Evolutionary conservation across 2,329 filamentous ascomycete species (phyloP).

Genomic region (Phialophora macrospora): DNA sequence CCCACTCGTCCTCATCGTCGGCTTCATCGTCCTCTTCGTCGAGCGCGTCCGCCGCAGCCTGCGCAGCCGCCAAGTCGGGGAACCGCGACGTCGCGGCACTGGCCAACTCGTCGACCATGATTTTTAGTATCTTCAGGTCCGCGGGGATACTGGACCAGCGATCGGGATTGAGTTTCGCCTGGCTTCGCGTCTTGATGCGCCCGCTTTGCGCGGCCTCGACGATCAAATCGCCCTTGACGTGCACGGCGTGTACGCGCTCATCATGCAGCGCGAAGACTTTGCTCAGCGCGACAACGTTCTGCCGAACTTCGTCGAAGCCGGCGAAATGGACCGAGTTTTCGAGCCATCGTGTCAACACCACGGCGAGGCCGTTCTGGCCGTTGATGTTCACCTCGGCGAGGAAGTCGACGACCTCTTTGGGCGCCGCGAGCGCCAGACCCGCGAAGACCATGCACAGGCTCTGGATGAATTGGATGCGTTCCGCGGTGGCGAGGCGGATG

Average conservation of each 20-base stretch:
- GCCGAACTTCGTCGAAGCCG: constrained; percentile 96
- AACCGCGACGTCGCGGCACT: constrained; percentile 70
- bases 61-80: constrained; percentile 59
- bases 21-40: constrained; percentile 58
- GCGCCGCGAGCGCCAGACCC: constrained; percentile 80
- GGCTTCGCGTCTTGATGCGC: constrained; percentile 90
- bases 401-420: constrained; percentile 90
- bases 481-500: constrained; percentile 77
- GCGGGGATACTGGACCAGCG: constrained; percentile 86
- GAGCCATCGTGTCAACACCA: constrained; percentile 93
- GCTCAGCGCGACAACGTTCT: constrained; percentile 92
- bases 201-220: constrained; percentile 68
- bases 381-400: constrained; percentile 81
- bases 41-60: constrained; percentile 64
- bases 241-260: constrained; percentile 73
- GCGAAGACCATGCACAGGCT: constrained; percentile 95
- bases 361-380: constrained; percentile 75
- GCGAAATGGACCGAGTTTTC: constrained; percentile 97
- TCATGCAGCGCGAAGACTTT: constrained; percentile 91
- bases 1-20: constrained; percentile 82
- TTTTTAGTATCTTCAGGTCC: constrained; percentile 92
- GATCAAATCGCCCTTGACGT: constrained; percentile 90
- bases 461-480: constrained; percentile 89
- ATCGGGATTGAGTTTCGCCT: constrained; percentile 85
- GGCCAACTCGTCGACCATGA: constrained; percentile 87